Base-by-base conservation (phyloP, 73 alveolate species). In the Blepharisma japonicum region DNA sequence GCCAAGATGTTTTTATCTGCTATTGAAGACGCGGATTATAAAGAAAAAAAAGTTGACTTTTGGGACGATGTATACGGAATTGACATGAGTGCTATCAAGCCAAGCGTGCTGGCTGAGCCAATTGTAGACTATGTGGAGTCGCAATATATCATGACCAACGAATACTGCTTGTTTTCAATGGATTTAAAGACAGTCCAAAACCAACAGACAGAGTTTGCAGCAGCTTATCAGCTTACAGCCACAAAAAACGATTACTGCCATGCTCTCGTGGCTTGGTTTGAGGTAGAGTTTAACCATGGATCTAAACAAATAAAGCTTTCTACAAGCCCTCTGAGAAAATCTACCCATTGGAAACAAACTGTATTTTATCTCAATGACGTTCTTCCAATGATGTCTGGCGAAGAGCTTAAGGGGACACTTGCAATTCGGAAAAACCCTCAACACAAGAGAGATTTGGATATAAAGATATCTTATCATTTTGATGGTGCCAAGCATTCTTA, bases 281-380 rank as follows among this genome's bases (percentile, higher is more conserved):
- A 95, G 79, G 95, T 84, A 42, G 83, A 71, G 71, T 95, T 95
- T 81, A 80, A 71, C 68, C 84, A 86, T 74, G 84, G 89, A 23
- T 83, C 74, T 45, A 88, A 84, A 42, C 94, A 94, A 70, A 89
- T 96, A 9, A 76, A 61, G 25, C 88, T 96, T 53, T 71, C 96
- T 6, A 96, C 99, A 18, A 85, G 97, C 7, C 99, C 99, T 18
- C 86, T 72, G 83, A 89, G 81, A 49, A 78, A 71, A 23, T 74
- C 83, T 20, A 96, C 99, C 67, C 99, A 96, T 87, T 96, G 99
- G 99, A 94, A 94, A 81, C 95, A 96, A 83, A 84, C 92, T 46
- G 88, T 90, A 6, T 96, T 96, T 83, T 96, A 94, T 83, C 70
- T 94, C 42, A 95, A 96, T 72, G 94, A 86, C 54, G 91, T 78